Evolutionary conservation across 1,284 basidiomycete species (phyloP).

Genomic region (Puccinia sorghi): DNA sequence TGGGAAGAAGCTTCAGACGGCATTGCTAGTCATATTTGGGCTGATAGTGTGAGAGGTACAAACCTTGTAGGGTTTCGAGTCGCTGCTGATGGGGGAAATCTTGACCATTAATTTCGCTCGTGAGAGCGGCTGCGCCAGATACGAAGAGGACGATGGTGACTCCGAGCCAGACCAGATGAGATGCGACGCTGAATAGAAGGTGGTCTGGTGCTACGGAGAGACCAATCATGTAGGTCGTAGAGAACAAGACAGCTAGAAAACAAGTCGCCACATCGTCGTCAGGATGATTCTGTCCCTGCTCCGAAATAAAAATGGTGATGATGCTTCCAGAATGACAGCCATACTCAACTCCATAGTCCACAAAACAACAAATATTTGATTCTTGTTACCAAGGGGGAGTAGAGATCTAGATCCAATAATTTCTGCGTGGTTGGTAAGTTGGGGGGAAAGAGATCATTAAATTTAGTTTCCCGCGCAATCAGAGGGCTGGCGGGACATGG

Average conservation of each 20-base stretch:
- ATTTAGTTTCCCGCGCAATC: too few species aligned
- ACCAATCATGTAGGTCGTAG: conserved; percentile 6
- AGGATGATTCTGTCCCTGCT: too few species aligned
- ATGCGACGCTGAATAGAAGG: conserved; percentile 28
- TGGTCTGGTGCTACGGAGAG: conserved; percentile 15
- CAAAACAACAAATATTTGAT: conserved; percentile 34
- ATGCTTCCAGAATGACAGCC: too few species aligned
- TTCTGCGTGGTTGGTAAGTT: background rate
- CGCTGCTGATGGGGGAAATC: conserved; percentile 26
- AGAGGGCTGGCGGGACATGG: background rate
- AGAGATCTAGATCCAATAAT: background rate
- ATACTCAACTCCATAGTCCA: conserved; percentile 48
- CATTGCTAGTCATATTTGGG: background rate
- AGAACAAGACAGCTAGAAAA: conserved; percentile 27
- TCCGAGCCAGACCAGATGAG: conserved; percentile 28
- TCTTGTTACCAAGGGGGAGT: conserved; percentile 2
- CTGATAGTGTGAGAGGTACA: background rate
- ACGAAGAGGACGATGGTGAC: conserved; percentile 40
- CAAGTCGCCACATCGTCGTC: too few species aligned
- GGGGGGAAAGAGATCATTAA: too few species aligned
- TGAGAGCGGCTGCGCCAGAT: conserved; percentile 37
- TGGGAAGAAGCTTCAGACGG: background rate
- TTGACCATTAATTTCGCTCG: conserved; percentile 20
- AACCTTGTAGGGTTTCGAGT: conserved; percentile 37
- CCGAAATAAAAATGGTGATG: too few species aligned